These are phyloP conservation scores for Ceratobasidium sp. DNA, from an alignment of 1,284 basidiomycete species.

Conservation along the genomic window DNA sequence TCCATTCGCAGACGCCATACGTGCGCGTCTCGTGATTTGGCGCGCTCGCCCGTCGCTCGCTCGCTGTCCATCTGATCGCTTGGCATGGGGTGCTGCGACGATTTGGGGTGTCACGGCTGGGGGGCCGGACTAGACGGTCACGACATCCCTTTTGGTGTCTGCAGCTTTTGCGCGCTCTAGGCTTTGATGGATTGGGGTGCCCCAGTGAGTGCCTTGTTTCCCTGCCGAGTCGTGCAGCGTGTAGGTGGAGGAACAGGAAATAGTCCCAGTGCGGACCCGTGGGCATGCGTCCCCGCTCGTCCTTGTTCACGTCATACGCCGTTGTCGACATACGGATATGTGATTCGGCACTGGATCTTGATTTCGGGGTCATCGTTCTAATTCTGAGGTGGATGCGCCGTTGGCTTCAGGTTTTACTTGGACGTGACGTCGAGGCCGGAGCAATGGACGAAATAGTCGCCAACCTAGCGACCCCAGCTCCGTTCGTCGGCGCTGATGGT, in stretches of 20 bases:
- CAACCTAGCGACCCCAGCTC: constrained; percentile 18
- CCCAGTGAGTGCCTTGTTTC: constrained; percentile 15
- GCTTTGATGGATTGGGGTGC: constrained; percentile 20
- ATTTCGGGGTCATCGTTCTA: constrained; percentile 11
- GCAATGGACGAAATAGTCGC: background rate
- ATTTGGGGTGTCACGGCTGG: constrained; percentile 16
- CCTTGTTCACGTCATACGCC: constrained; percentile 22
- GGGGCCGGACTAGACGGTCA: background rate
- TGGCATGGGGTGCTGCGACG: background rate
- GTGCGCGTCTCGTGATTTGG: constrained; percentile 13
- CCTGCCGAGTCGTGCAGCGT: background rate
- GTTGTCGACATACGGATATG: background rate
- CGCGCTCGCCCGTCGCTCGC: constrained; percentile 5
- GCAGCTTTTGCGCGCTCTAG: background rate
- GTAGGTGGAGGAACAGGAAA: background rate
- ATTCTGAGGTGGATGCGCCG: constrained; percentile 27
- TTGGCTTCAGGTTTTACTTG: constrained; percentile 14
- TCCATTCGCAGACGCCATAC: background rate
- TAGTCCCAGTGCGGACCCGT: constrained; percentile 2
- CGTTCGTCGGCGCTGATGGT: background rate
- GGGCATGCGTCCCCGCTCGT: background rate
- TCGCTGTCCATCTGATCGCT: constrained; percentile 20
- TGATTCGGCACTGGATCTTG: constrained; percentile 17
- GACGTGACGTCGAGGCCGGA: constrained; percentile 11
- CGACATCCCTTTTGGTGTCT: background rate